phyloP scores from a whole-genome alignment of 768 basidiomycete genomes.

The Amanita polypyramis region DNA sequence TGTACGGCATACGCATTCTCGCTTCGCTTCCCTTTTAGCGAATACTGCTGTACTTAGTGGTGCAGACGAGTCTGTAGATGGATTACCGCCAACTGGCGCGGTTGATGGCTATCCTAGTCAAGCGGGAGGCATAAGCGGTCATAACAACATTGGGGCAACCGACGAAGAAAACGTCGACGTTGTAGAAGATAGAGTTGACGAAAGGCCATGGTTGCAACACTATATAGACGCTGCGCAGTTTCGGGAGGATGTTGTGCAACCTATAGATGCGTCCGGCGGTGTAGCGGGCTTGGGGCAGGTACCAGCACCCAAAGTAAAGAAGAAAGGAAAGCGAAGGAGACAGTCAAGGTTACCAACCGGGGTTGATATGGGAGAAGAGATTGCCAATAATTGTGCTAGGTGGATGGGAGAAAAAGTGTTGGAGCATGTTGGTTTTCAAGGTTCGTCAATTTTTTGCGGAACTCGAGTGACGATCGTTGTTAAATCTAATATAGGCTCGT shows the following conservation, averaged over 20 bases:
- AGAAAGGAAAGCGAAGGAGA: conserved; percentile 18
- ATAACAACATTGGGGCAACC: conserved; percentile 9
- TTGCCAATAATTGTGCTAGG: conserved; percentile 51
- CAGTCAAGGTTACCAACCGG: conserved; percentile 17
- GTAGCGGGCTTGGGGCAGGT: conserved; percentile 2
- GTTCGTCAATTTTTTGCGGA: conserved; percentile 22
- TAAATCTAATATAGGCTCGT: conserved; percentile 41
- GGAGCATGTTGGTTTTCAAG: conserved; percentile 90
- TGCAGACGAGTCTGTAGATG: background rate
- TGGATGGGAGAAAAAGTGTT: conserved; percentile 72
- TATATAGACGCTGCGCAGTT: conserved; percentile 10
- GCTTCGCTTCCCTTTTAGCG: conserved; percentile 43
- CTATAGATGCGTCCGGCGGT: background rate
- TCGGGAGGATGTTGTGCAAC: background rate
- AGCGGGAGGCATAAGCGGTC: background rate
- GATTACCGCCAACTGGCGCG: background rate
- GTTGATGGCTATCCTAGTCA: background rate
- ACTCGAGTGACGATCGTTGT: background rate
- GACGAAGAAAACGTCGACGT: conserved; percentile 24
- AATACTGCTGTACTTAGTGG: background rate
- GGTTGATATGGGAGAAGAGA: conserved; percentile 49
- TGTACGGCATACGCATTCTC: conserved; percentile 62
- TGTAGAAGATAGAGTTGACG: conserved; percentile 42
- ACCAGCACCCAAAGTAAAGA: conserved; percentile 7
- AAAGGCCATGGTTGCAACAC: conserved; percentile 41